A percentile compares a stretch with the other conserved stretches of the same genome.
Conservation (phyloP, 2,329 filamentous ascomycete genomes). For the Colletotrichum salicis region DNA sequence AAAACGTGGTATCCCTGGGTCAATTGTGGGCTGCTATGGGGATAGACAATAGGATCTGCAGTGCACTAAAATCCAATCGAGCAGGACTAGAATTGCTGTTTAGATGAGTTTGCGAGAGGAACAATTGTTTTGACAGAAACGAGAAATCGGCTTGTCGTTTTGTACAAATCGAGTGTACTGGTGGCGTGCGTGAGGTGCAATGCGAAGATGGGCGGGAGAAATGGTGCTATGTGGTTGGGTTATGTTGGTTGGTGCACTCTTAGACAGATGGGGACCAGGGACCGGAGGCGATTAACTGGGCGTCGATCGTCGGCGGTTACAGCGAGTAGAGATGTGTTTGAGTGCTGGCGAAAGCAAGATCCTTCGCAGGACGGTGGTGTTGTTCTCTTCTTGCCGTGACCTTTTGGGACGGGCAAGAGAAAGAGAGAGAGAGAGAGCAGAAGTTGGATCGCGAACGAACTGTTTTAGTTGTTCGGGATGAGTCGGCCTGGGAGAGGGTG, state of each 20-base stretch:
- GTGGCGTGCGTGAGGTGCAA: constrained; percentile 4
- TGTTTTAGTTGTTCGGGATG: constrained; percentile 11
- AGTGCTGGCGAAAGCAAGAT: neutral
- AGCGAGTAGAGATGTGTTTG: neutral
- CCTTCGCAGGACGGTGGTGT: constrained; percentile 2
- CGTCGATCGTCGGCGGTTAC: constrained; percentile 23
- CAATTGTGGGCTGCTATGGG: constrained; percentile 12
- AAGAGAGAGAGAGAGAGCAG: neutral
- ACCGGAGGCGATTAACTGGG: constrained; percentile 10
- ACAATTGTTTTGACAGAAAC: neutral
- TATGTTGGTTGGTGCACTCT: constrained; percentile 19
- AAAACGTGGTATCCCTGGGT: constrained; percentile 12
- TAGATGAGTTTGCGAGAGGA: neutral
- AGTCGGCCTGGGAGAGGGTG: constrained; percentile 24
- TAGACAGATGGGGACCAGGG: constrained; percentile 9
- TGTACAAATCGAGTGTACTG: neutral
- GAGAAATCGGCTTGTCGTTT: neutral
- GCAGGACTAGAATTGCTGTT: constrained; percentile 11
- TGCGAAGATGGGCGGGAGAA: neutral
- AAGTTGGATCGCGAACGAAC: neutral
- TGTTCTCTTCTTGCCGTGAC: constrained; percentile 16
- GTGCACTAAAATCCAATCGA: constrained; percentile 15
- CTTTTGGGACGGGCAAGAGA: neutral
- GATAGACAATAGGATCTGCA: constrained; percentile 10
- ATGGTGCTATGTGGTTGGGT: neutral